These are phyloP conservation scores for Craterostigma plantagineum DNA, from an alignment of 257 asterid genomes.

Conservation along the genomic window DNA sequence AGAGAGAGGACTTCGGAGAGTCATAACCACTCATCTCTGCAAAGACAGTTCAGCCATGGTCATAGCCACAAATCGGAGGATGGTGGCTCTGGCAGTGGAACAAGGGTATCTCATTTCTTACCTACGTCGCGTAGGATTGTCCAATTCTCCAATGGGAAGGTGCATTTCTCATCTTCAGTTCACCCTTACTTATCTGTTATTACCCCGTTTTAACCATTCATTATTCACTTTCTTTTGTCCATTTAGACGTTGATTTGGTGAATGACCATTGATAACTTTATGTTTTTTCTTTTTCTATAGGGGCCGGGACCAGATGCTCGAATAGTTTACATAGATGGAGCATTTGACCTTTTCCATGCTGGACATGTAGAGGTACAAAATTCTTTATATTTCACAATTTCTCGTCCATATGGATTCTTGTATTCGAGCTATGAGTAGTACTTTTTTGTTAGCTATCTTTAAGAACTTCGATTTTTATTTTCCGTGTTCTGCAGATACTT, in stretches of 20 bases:
- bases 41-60: constrained; percentile 91
- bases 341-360: constrained; percentile 98
- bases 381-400: neutral
- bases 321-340: constrained; percentile 89
- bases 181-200: neutral
- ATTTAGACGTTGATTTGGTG: constrained; percentile 7
- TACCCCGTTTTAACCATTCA: constrained; percentile 1
- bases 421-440: neutral
- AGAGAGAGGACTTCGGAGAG: constrained; percentile 74
- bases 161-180: constrained; percentile 8
- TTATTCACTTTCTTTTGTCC: constrained; percentile 1
- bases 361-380: constrained; percentile 90
- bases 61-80: constrained; percentile 76
- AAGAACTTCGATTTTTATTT: constrained; percentile 2
- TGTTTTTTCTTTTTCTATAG: constrained; percentile 17
- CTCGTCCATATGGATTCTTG: neutral
- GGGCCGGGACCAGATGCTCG: constrained; percentile 98
- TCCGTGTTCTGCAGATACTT: constrained; percentile 39
- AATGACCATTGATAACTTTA: constrained; percentile 9
- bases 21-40: constrained; percentile 69
- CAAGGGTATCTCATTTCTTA: constrained; percentile 85
- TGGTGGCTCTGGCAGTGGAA: constrained; percentile 61
- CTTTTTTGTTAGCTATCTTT: constrained; percentile 3
- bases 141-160: constrained; percentile 96
- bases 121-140: constrained; percentile 98